Conservation (phyloP, 257 asterid genomes). For the Petunia secreta region DNA sequence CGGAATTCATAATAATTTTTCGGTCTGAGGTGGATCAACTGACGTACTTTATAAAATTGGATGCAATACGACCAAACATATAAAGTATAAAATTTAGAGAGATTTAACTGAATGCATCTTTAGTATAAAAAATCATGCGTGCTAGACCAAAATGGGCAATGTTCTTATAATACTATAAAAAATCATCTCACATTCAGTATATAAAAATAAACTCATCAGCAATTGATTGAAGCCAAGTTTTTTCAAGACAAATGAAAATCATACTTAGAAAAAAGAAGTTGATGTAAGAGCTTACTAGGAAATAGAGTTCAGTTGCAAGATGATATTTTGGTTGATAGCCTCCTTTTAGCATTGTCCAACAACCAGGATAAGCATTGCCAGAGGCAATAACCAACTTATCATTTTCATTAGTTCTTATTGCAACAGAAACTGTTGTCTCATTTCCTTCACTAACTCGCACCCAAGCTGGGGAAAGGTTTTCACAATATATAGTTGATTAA, state of each 20-base stretch:
- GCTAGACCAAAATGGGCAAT: too few relatives aligned
- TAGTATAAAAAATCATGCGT: too few relatives aligned
- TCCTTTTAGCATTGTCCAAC: slow-evolving; percentile 29
- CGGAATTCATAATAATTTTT: too few relatives aligned
- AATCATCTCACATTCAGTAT: too few relatives aligned
- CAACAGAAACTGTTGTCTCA: slow-evolving; percentile 18
- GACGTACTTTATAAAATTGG: too few relatives aligned
- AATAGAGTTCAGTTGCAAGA: slow-evolving; percentile 16
- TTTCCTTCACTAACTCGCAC: slow-evolving; percentile 22
- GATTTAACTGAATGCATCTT: too few relatives aligned
- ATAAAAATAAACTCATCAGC: too few relatives aligned
- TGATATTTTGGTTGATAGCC: slow-evolving; percentile 20
- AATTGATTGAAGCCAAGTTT: too few relatives aligned
- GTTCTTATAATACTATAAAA: too few relatives aligned
- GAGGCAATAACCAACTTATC: slow-evolving; percentile 16
- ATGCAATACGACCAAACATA: too few relatives aligned
- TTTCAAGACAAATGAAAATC: not conserved
- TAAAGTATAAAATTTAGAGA: too few relatives aligned
- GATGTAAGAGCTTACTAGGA: slow-evolving; percentile 12
- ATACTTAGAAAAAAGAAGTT: not conserved
- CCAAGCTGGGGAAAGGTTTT: not conserved
- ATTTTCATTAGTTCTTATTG: slow-evolving; percentile 14
- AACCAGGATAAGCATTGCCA: slow-evolving; percentile 16
- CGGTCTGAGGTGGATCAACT: too few relatives aligned
- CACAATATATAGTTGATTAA: not conserved